These are phyloP conservation scores for Globomyces pollinis-pini DNA, from an alignment of 192 early-diverging fungal genomes.

Conservation along the genomic window DNA sequence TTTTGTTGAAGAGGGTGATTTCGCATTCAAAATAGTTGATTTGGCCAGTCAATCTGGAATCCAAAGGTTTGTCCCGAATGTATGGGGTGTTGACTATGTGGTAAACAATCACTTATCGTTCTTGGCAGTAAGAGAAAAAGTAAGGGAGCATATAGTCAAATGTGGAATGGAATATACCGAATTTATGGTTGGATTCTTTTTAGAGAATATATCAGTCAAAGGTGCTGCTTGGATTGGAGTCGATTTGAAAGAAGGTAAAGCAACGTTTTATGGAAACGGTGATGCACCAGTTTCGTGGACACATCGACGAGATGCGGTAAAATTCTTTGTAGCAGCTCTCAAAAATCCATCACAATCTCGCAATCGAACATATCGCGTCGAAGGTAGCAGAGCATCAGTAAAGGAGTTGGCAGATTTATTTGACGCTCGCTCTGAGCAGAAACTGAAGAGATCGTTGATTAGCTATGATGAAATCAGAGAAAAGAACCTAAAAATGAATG, in stretches of 20 bases:
- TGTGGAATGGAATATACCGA: neutral
- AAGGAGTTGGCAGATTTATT: neutral
- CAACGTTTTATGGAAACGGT: slow-evolving; percentile 1
- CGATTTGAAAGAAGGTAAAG: neutral
- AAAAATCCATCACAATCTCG: neutral
- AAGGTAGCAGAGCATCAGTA: neutral
- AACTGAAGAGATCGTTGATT: no score
- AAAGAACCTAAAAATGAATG: no score
- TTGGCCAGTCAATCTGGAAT: neutral
- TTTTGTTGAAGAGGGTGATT: no score
- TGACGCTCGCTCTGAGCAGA: neutral
- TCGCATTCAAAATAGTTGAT: neutral
- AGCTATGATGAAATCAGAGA: no score
- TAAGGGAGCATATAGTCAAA: neutral
- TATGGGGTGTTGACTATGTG: neutral
- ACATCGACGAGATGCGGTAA: neutral
- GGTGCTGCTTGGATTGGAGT: neutral
- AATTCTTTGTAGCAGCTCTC: neutral
- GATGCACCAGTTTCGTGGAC: neutral
- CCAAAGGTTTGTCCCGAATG: neutral
- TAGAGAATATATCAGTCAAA: neutral
- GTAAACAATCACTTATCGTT: neutral
- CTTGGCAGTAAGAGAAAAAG: neutral
- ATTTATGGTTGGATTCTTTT: neutral
- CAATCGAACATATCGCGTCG: neutral